These are phyloP conservation scores for Apiotrichum brassicae DNA, from an alignment of 1,284 basidiomycete species.

Conservation along the genomic window DNA sequence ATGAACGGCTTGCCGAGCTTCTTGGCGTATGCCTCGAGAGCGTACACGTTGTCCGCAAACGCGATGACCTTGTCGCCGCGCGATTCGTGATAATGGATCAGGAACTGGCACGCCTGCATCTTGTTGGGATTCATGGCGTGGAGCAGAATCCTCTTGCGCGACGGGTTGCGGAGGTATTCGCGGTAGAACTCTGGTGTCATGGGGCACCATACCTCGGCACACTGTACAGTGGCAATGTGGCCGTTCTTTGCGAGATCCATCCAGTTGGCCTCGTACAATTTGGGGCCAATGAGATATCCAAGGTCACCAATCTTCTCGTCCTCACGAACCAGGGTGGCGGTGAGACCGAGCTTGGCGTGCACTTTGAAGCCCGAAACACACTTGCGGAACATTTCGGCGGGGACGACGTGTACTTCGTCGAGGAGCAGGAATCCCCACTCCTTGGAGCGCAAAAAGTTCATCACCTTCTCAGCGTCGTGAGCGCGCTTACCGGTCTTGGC, in stretches of 20 bases:
- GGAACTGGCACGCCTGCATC: conserved; percentile 97
- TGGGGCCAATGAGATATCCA: conserved; percentile 98
- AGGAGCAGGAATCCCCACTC: conserved; percentile 96
- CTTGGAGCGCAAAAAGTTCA: conserved; percentile 89
- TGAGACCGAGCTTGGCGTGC: conserved; percentile 79
- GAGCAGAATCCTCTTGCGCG: conserved; percentile 87
- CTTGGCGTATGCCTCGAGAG: conserved; percentile 92
- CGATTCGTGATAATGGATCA: conserved; percentile 97
- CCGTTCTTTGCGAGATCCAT: conserved; percentile 99
- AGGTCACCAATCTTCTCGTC: conserved; percentile 99
- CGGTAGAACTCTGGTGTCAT: conserved; percentile 99
- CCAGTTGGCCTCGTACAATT: conserved; percentile 99
- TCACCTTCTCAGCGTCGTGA: conserved; percentile 96
- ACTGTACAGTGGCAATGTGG: conserved; percentile 99
- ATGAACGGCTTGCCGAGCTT: conserved; percentile 93
- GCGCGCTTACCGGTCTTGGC: conserved; percentile 93
- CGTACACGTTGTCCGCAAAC: conserved; percentile 97
- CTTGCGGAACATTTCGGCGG: conserved; percentile 91
- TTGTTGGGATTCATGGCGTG: conserved; percentile 99
- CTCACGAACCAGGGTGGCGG: conserved; percentile 94
- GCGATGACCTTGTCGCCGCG: conserved; percentile 99
- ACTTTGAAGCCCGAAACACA: conserved; percentile 96
- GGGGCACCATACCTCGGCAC: conserved; percentile 99
- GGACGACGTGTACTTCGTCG: conserved; percentile 96
- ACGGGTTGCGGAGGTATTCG: conserved; percentile 74